These are phyloP conservation scores for Protoeuglena noctilucae DNA, from an alignment of 139 green algal species.

Conservation along the genomic window DNA sequence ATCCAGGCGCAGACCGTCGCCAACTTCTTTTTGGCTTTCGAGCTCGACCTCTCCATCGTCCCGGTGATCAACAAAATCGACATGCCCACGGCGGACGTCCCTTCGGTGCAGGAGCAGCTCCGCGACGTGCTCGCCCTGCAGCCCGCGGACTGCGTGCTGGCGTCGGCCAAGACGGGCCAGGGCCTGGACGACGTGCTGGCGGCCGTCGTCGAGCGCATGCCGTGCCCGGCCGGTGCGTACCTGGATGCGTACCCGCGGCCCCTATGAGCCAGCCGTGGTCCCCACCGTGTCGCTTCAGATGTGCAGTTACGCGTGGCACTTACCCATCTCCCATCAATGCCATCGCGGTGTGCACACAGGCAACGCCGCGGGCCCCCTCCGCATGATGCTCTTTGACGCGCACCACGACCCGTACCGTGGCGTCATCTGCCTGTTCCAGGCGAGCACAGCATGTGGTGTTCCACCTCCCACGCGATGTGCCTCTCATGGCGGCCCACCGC, in stretches of 20 bases:
- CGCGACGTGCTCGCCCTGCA: slow-evolving; percentile 46
- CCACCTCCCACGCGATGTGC: too few relatives aligned
- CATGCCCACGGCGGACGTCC: slow-evolving; percentile 54
- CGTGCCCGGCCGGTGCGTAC: slow-evolving; percentile 3
- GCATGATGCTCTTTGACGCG: slow-evolving; percentile 77
- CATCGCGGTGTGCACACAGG: too few relatives aligned
- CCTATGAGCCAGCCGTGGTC: neutral
- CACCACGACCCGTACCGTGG: slow-evolving; percentile 69
- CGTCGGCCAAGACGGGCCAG: slow-evolving; percentile 13
- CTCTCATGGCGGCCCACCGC: too few relatives aligned
- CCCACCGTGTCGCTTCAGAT: neutral
- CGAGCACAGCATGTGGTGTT: too few relatives aligned
- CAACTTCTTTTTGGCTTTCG: slow-evolving; percentile 85
- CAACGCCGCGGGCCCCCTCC: slow-evolving; percentile 18
- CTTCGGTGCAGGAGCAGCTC: slow-evolving; percentile 44
- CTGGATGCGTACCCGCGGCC: neutral
- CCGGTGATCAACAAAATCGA: slow-evolving; percentile 90
- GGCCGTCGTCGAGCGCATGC: slow-evolving; percentile 13
- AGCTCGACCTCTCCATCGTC: slow-evolving; percentile 68
- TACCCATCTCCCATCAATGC: too few relatives aligned
- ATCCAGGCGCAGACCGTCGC: slow-evolving; percentile 59
- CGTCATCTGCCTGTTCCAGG: neutral
- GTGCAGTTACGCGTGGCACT: too few relatives aligned
- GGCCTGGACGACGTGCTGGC: slow-evolving; percentile 11
- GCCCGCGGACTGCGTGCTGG: slow-evolving; percentile 8